Percentiles rank a stretch among this genome's conserved stretches.
These are phyloP conservation scores for Aspergillus asperescens DNA, from an alignment of 495 filamentous ascomycete genomes.

Conservation along the genomic window DNA sequence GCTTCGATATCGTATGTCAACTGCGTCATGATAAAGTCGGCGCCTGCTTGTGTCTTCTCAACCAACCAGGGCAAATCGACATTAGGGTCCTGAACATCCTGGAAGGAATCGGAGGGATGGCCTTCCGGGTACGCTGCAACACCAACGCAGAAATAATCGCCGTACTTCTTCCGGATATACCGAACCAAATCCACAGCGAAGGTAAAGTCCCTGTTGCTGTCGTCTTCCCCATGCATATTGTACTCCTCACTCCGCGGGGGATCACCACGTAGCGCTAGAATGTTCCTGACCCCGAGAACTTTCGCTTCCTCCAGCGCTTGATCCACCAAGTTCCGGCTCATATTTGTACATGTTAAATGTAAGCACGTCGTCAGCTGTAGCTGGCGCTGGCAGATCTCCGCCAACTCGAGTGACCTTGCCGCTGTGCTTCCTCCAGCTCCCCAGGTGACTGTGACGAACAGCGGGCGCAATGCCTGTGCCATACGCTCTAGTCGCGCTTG, in stretches of 20 bases:
- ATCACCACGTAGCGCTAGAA: conserved; percentile 90
- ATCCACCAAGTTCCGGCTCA: conserved; percentile 81
- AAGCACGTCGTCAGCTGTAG: conserved; percentile 90
- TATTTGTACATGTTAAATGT: conserved; percentile 96
- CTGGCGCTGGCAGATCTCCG: conserved; percentile 90
- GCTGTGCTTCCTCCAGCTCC: conserved; percentile 92
- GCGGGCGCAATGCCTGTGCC: conserved; percentile 79
- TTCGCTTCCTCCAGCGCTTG: conserved; percentile 88
- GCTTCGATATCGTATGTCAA: conserved; percentile 87
- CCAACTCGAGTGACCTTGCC: conserved; percentile 83
- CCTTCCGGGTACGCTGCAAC: conserved; percentile 95
- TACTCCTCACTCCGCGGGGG: conserved; percentile 89
- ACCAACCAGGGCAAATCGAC: conserved; percentile 85
- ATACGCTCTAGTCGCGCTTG: conserved; percentile 91
- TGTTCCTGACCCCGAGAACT: conserved; percentile 88
- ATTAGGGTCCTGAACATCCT: conserved; percentile 67
- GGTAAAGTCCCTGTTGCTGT: conserved; percentile 73
- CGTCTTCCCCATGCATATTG: conserved; percentile 55
- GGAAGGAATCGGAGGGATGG: conserved; percentile 84
- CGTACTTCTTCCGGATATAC: conserved; percentile 80
- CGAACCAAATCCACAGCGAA: conserved; percentile 87
- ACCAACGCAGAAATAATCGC: conserved; percentile 95
- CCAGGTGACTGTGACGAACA: conserved; percentile 98
- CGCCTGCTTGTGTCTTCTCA: conserved; percentile 86
- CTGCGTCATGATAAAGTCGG: conserved; percentile 99